Conservation (phyloP, 495 filamentous ascomycete genomes). For the Aspergillus ostianus region DNA sequence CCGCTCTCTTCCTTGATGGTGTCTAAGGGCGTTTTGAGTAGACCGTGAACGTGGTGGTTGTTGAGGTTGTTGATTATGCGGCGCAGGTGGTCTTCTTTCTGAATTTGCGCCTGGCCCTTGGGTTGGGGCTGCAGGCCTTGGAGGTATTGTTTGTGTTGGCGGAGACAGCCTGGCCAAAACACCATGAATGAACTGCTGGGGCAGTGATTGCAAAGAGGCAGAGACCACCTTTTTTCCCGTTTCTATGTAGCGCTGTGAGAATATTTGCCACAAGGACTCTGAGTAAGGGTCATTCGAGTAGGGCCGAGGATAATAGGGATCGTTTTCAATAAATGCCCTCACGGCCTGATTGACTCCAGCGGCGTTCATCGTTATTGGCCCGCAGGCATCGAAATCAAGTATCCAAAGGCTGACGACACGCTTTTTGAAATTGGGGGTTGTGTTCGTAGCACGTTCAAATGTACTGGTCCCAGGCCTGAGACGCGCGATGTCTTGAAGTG, state of each 20-base stretch:
- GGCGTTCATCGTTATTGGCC: conserved; percentile 16
- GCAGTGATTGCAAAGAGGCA: conserved; percentile 1
- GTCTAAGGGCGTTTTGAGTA: too few relatives aligned
- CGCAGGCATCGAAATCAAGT: conserved; percentile 38
- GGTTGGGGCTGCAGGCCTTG: too few relatives aligned
- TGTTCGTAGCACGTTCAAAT: neutral
- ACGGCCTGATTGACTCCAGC: conserved; percentile 18
- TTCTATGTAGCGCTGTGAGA: conserved; percentile 5
- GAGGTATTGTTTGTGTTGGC: too few relatives aligned
- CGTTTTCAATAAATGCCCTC: conserved; percentile 20
- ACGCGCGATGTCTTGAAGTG: conserved; percentile 20
- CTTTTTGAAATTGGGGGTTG: neutral
- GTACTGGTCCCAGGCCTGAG: conserved; percentile 8
- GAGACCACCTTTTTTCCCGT: neutral
- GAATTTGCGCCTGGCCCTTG: too few relatives aligned
- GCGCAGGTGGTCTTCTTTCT: too few relatives aligned
- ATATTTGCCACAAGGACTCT: neutral
- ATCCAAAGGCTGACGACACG: conserved; percentile 30
- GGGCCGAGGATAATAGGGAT: conserved; percentile 25
- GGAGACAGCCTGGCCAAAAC: neutral
- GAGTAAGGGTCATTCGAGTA: neutral
- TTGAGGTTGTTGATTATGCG: too few relatives aligned
- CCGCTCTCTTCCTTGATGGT: too few relatives aligned
- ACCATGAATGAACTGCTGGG: conserved; percentile 1
- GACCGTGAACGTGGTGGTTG: too few relatives aligned